A percentile compares a stretch with the other conserved stretches of the same genome.
These are phyloP conservation scores for Discostella stelligeroides DNA, from an alignment of 108 stramenopile species.

Conservation along the genomic window DNA sequence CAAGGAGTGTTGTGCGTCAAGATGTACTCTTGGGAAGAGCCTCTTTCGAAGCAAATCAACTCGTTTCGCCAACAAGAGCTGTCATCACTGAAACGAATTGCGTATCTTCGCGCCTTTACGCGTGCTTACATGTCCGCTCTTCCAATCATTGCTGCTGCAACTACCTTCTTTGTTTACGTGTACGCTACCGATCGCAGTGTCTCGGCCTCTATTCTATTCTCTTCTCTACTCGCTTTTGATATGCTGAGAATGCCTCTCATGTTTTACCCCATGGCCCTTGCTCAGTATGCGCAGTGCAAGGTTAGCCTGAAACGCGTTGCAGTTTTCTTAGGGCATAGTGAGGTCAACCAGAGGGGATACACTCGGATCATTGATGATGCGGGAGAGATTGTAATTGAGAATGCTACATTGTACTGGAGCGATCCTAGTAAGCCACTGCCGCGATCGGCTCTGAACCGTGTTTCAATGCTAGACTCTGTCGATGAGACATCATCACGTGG, in stretches of 20 bases:
- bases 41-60: constrained; percentile 64
- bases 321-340: constrained; percentile 39
- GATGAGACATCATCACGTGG: background rate
- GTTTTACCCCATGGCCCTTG: constrained; percentile 71
- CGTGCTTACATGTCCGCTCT: constrained; percentile 68
- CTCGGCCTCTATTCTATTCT: constrained; percentile 63
- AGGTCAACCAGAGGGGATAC: constrained; percentile 48
- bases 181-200: constrained; percentile 43
- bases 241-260: constrained; percentile 72
- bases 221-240: constrained; percentile 72
- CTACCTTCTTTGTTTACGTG: constrained; percentile 63
- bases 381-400: constrained; percentile 57
- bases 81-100: constrained; percentile 45
- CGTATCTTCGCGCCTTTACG: constrained; percentile 66
- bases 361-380: constrained; percentile 39
- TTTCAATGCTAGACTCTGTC: constrained; percentile 13
- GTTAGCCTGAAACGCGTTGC: constrained; percentile 65
- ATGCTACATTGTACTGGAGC: constrained; percentile 68
- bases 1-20: constrained; percentile 92
- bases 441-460: constrained; percentile 10
- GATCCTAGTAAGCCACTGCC: constrained; percentile 62
- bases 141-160: constrained; percentile 65
- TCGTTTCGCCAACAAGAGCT: constrained; percentile 68
- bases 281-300: constrained; percentile 68
- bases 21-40: constrained; percentile 91